These are phyloP conservation scores for Lipomyces sp. DNA, from an alignment of 805 yeast species.

Conservation along the genomic window DNA sequence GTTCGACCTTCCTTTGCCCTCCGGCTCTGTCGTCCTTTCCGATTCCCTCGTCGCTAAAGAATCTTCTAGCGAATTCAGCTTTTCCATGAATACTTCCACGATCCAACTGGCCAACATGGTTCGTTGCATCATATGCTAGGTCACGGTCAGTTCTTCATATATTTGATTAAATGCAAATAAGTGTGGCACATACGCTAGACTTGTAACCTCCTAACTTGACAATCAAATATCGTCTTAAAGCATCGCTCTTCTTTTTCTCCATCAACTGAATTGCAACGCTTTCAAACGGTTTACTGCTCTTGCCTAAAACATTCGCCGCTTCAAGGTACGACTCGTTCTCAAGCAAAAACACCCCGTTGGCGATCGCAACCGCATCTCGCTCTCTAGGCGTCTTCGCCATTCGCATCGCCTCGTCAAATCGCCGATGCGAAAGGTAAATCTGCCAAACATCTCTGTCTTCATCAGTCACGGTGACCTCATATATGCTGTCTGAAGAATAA, in stretches of 20 bases:
- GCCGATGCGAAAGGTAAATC: constrained; percentile 54
- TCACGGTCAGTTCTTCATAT: background rate
- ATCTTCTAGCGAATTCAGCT: constrained; percentile 52
- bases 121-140: constrained; percentile 50
- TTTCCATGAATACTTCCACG: constrained; percentile 60
- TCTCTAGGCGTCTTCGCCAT: constrained; percentile 50
- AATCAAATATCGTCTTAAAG: constrained; percentile 55
- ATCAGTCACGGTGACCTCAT: constrained; percentile 70
- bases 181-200: constrained; percentile 17
- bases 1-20: constrained; percentile 17
- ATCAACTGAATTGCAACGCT: constrained; percentile 63
- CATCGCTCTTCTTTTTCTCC: constrained; percentile 50
- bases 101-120: constrained; percentile 68
- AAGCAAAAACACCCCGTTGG: constrained; percentile 59
- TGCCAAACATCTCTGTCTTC: constrained; percentile 81
- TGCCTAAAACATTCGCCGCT: constrained; percentile 64
- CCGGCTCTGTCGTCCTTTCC: constrained; percentile 26
- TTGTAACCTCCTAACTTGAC: constrained; percentile 48
- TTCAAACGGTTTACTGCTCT: constrained; percentile 70
- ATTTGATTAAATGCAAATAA: background rate
- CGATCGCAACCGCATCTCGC: constrained; percentile 56
- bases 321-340: constrained; percentile 40
- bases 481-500: constrained; percentile 62
- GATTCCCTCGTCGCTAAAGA: constrained; percentile 40
- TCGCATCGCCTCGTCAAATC: constrained; percentile 69